Percentiles rank a stretch among this genome's conserved stretches.
Conservation (phyloP, 192 early-diverging fungal genomes). For the Gonapodya prolifera region DNA sequence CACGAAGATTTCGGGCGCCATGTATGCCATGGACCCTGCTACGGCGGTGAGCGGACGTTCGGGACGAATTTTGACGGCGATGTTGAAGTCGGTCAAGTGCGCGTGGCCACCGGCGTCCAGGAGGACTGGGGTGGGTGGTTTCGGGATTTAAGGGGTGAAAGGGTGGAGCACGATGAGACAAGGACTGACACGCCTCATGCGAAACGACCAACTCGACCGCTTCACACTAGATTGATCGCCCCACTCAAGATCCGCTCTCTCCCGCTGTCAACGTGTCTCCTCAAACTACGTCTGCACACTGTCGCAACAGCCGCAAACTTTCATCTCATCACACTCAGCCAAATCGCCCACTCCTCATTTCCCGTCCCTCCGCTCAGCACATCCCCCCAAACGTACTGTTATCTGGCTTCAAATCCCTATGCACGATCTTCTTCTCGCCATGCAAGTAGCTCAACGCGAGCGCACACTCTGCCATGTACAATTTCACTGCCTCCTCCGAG, state of each 20-base stretch:
- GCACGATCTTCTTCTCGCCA: conserved; percentile 56
- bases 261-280: too few relatives aligned
- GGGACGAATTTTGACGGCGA: conserved; percentile 62
- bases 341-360: too few relatives aligned
- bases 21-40: conserved; percentile 84
- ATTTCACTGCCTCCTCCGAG: conserved; percentile 57
- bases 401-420: conserved; percentile 91
- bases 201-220: too few relatives aligned
- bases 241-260: too few relatives aligned
- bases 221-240: too few relatives aligned
- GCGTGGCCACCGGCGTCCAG: conserved; percentile 72
- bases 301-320: too few relatives aligned
- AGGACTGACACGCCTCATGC: too few relatives aligned
- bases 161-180: too few relatives aligned
- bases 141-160: too few relatives aligned
- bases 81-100: conserved; percentile 92
- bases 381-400: conserved; percentile 32
- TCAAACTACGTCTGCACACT: too few relatives aligned
- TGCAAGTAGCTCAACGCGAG: conserved; percentile 77
- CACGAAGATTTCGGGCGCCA: conserved; percentile 69
- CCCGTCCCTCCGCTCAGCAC: neutral
- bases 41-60: conserved; percentile 61
- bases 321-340: too few relatives aligned
- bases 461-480: conserved; percentile 83
- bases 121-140: conserved; percentile 33